Base-by-base conservation (phyloP, 1,284 basidiomycete species). In the Ceratobasidium sp. region DNA sequence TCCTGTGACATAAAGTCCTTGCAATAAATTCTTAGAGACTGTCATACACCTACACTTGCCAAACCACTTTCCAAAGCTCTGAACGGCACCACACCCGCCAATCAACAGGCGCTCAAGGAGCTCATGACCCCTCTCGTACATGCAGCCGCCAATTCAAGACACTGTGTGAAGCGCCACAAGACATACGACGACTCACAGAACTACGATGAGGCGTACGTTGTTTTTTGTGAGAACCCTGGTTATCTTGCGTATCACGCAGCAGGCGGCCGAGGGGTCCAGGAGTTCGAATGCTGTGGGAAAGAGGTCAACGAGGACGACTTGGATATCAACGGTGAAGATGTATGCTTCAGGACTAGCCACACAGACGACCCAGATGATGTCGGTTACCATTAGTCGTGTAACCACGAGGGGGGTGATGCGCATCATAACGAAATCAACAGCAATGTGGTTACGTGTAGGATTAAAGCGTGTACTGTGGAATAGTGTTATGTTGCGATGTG, bases 91-190 rank as follows among this genome's bases (percentile, higher is more conserved):
- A 18, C 28, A 32, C 55, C 55, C 16, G 14, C 38, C 3, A 21
- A 32, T 2, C n/a, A 41, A 5, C 55, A 30, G 16, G 26, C 26
- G n/a, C 9, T 58, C 55, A 38, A 58, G 11, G 55, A 41, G 3
- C 18, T 58, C 14, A 23, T 58, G 35, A 23, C 21, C 9, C 32
- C 55, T 41, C 11, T 41, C 26, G n/a, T 41, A 18, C 13, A 5
- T 23, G 32, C 55, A 21, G 16, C 14, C 16, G 43, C 18, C 11
- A 38, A 58, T 13, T 18, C 28, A 1, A 58, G 18, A 43, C 55
- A 58, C 35, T 58, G 55, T 26, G 57, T 59, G 14, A 35, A 23
- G 11, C 44, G 57, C 32, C 57, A 59, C 57, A 26, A 43, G 8
- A 58, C 55, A 1, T 58, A 21, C 35, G 2, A 41, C n/a, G 55